Percentiles rank a stretch among this genome's conserved stretches.
These are phyloP conservation scores for Conticribra weissflogii DNA, from an alignment of 108 stramenopile species.

Conservation along the genomic window DNA sequence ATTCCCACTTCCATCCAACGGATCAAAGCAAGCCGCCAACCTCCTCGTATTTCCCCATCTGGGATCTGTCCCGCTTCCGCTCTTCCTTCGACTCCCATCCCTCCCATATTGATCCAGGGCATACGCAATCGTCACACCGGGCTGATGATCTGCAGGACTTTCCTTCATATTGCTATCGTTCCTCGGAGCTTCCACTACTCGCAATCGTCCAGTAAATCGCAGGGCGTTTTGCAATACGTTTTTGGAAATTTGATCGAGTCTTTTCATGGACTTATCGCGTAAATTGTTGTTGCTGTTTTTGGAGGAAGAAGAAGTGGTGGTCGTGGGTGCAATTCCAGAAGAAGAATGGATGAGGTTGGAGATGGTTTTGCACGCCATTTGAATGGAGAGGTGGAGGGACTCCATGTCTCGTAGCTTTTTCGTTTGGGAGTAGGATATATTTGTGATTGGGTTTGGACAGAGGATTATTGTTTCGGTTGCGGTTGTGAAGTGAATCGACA, in stretches of 20 bases:
- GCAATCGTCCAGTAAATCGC: conserved; percentile 80
- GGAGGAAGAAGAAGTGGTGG: conserved; percentile 42
- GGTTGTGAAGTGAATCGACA: too few species aligned
- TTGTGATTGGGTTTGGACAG: neutral
- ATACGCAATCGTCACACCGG: conserved; percentile 89
- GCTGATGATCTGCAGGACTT: conserved; percentile 73
- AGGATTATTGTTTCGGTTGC: too few species aligned
- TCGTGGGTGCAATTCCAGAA: conserved; percentile 32
- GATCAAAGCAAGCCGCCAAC: conserved; percentile 91
- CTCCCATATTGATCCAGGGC: conserved; percentile 58
- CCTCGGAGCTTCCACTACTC: conserved; percentile 68
- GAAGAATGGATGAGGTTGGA: conserved; percentile 81
- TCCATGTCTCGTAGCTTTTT: conserved; percentile 67
- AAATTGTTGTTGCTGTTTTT: conserved; percentile 49
- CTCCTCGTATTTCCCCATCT: conserved; percentile 45
- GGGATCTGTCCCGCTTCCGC: conserved; percentile 13
- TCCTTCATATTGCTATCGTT: conserved; percentile 43
- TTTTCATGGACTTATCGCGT: conserved; percentile 92
- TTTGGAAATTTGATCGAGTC: conserved; percentile 95
- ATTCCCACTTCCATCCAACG: conserved; percentile 98
- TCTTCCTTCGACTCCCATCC: conserved; percentile 12
- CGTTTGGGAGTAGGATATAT: neutral
- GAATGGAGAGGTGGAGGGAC: conserved; percentile 73
- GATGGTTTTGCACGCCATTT: conserved; percentile 97
- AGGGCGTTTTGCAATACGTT: conserved; percentile 96